Conservation (phyloP, 345 rosid species). For the Acer yangbiense region DNA sequence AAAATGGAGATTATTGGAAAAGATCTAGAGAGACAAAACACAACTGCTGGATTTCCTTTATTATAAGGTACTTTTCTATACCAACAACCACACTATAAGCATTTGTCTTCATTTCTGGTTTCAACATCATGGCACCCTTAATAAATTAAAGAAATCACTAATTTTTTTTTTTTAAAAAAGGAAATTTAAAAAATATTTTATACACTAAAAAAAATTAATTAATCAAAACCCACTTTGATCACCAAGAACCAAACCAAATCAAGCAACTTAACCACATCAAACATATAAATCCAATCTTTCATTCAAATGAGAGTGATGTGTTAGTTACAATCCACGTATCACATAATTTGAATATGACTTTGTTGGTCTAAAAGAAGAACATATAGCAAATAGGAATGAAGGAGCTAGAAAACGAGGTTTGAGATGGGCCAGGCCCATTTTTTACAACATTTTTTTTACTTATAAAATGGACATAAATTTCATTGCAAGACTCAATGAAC, state of each 20-base stretch:
- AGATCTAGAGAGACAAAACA: not conserved
- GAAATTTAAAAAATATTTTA: no score
- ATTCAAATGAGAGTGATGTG: not conserved
- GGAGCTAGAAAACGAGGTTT: no score
- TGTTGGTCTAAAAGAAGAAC: no score
- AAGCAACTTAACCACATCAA: not conserved
- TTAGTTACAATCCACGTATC: no score
- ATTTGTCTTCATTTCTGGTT: not conserved
- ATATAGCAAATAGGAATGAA: no score
- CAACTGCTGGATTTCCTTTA: not conserved
- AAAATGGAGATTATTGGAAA: not conserved
- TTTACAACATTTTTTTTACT: no score
- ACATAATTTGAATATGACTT: no score
- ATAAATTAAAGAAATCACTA: not conserved
- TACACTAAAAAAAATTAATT: not conserved
- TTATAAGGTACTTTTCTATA: not conserved
- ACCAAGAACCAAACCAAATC: not conserved
- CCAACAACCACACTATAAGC: not conserved
- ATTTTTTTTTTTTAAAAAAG: no score
- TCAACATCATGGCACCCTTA: not conserved
- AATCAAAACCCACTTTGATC: not conserved
- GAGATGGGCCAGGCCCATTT: no score
- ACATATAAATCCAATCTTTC: not conserved
- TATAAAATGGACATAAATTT: no score
- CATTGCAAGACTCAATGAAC: no score